Conservation (phyloP, 805 yeast species). For the Suhomyces tanzawaensis region DNA sequence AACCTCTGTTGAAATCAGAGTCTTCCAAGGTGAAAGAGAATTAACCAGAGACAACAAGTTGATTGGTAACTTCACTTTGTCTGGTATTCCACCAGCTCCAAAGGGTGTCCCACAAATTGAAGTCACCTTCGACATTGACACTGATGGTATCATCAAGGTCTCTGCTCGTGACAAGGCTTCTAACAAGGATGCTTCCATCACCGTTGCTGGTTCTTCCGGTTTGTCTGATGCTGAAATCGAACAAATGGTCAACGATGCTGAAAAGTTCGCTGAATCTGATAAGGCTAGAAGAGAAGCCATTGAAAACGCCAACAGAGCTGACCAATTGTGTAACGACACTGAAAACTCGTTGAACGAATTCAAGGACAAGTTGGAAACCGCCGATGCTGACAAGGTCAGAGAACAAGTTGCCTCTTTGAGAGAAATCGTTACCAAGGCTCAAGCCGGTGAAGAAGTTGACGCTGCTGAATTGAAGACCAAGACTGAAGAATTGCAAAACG, state of each 20-base stretch:
- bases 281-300: conserved; percentile 81
- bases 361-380: conserved; percentile 46
- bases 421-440: conserved; percentile 64
- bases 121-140: conserved; percentile 94
- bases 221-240: conserved; percentile 86
- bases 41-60: conserved; percentile 96
- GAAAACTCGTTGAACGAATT: conserved; percentile 48
- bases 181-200: conserved; percentile 90
- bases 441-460: conserved; percentile 60
- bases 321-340: conserved; percentile 61
- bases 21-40: conserved; percentile 99
- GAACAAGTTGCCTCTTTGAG: conserved; percentile 58
- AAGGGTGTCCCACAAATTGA: conserved; percentile 94
- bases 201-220: conserved; percentile 96
- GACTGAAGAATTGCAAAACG: conserved; percentile 72
- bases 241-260: conserved; percentile 88
- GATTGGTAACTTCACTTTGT: conserved; percentile 92
- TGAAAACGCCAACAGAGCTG: conserved; percentile 83
- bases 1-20: conserved; percentile 64
- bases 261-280: conserved; percentile 83
- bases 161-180: conserved; percentile 92
- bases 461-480: conserved; percentile 63
- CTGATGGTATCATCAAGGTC: conserved; percentile 96
- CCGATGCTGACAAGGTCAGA: conserved; percentile 47
- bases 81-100: conserved; percentile 95